phyloP scores from a whole-genome alignment of 2,329 filamentous ascomycete species.

The Lomentospora prolificans region DNA sequence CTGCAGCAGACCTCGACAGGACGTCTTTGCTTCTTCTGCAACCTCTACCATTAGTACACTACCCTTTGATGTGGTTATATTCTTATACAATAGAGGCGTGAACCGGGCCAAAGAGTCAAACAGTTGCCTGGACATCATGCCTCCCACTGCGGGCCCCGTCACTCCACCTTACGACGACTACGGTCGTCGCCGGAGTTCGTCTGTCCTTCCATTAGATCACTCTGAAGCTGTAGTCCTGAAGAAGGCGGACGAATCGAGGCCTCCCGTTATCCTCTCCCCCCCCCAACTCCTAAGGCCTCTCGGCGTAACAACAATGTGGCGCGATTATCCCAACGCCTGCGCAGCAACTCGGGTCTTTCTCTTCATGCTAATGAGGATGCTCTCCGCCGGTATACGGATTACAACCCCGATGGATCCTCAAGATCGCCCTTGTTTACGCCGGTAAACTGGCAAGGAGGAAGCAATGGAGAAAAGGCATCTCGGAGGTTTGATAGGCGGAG shows the following conservation, averaged over 20 bases:
- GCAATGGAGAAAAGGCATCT: conserved; percentile 4
- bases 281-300: background rate
- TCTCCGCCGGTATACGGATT: conserved; percentile 36
- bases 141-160: background rate
- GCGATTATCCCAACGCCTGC: conserved; percentile 17
- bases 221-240: background rate
- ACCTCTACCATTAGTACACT: background rate
- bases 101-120: background rate
- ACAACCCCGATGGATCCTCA: conserved; percentile 28
- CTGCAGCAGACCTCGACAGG: background rate
- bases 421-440: conserved; percentile 15
- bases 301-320: background rate
- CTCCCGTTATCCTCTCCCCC: background rate
- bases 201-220: background rate
- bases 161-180: background rate
- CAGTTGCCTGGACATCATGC: background rate
- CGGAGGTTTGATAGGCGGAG: conserved; percentile 9
- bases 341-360: conserved; percentile 36
- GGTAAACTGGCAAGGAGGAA: conserved; percentile 3
- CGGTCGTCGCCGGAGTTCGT: background rate
- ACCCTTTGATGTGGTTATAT: background rate
- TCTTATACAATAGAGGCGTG: background rate
- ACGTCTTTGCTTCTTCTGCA: background rate
- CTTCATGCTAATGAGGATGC: conserved; percentile 33
- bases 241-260: background rate